These are phyloP conservation scores for Cryphonectria naterciae DNA, from an alignment of 2,329 filamentous ascomycete species.

Conservation along the genomic window DNA sequence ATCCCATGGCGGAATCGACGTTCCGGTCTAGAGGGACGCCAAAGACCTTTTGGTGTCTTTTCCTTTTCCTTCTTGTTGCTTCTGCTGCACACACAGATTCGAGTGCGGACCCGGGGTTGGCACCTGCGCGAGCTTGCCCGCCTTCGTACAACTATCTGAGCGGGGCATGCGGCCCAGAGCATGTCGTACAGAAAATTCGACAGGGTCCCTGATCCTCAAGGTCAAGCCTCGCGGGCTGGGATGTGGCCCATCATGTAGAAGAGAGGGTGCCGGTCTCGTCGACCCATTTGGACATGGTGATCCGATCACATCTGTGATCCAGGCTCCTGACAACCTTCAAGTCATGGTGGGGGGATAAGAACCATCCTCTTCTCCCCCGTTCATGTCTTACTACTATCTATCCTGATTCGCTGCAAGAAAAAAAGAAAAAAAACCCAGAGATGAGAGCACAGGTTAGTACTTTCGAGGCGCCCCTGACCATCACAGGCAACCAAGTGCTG, in stretches of 20 bases:
- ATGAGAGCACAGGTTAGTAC: background rate
- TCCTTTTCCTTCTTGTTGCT: background rate
- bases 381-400: background rate
- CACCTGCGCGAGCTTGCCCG: background rate
- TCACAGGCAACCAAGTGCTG: constrained; percentile 11
- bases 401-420: too few species aligned
- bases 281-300: background rate
- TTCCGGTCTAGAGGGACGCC: background rate
- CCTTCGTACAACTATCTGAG: constrained; percentile 9
- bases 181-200: constrained; percentile 26
- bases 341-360: background rate
- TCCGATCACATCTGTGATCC: background rate
- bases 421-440: too few species aligned
- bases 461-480: constrained; percentile 7
- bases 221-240: constrained; percentile 14
- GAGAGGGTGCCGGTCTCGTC: constrained; percentile 1
- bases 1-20: constrained; percentile 1
- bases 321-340: background rate
- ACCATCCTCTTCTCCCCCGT: background rate
- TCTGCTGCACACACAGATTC: background rate
- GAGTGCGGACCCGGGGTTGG: background rate
- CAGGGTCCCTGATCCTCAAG: constrained; percentile 13
- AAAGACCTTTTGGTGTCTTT: background rate
- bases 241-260: background rate
- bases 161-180: constrained; percentile 23